Percentiles rank a stretch among this genome's conserved stretches.
These are phyloP conservation scores for Penicillium subrubescens DNA, from an alignment of 495 filamentous ascomycete species.

Conservation along the genomic window DNA sequence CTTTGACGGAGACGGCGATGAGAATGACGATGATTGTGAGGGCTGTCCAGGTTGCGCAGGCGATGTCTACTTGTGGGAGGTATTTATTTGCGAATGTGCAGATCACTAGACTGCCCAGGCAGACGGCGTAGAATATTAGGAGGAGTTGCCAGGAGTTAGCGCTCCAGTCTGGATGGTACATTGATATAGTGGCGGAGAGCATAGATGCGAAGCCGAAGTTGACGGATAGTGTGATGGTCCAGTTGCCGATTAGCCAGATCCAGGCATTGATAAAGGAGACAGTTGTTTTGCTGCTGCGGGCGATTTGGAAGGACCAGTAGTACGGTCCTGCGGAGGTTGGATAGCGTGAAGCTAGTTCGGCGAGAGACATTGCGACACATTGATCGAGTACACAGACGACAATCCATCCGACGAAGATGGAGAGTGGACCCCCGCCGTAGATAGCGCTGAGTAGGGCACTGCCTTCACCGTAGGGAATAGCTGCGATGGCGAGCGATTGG, in stretches of 20 bases:
- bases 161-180: conserved; percentile 58
- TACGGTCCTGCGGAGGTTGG: conserved; percentile 54
- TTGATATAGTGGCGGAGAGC: conserved; percentile 55
- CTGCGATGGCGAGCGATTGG: conserved; percentile 42
- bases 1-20: conserved; percentile 44
- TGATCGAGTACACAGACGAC: conserved; percentile 41
- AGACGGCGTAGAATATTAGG: conserved; percentile 60
- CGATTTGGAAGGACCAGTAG: conserved; percentile 52
- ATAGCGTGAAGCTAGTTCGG: conserved; percentile 51
- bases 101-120: conserved; percentile 54
- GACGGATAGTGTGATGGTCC: conserved; percentile 69
- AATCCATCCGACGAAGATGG: conserved; percentile 49
- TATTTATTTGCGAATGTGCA: conserved; percentile 58
- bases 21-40: conserved; percentile 43
- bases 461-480: conserved; percentile 52
- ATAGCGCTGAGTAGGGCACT: conserved; percentile 45
- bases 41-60: conserved; percentile 44
- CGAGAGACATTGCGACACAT: conserved; percentile 46
- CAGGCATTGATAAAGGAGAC: conserved; percentile 68
- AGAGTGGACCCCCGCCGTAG: conserved; percentile 45
- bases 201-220: conserved; percentile 68
- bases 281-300: conserved; percentile 34
- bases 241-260: conserved; percentile 68
- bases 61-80: conserved; percentile 56
- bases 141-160: conserved; percentile 60